These are phyloP conservation scores for Aspergillus carlsbadensis DNA, from an alignment of 495 filamentous ascomycete species.

Conservation along the genomic window DNA sequence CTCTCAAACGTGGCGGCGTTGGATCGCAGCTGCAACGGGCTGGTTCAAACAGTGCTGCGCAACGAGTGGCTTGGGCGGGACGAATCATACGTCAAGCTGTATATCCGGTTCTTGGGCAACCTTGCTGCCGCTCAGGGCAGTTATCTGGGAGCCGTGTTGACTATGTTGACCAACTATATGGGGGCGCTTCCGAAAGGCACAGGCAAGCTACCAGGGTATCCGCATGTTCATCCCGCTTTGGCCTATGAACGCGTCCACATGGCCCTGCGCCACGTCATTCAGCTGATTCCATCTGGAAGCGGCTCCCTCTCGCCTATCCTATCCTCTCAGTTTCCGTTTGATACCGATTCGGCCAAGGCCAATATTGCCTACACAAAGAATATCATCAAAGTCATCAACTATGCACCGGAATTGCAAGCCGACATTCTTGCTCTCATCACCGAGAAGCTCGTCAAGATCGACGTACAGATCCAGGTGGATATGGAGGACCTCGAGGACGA, in stretches of 20 bases:
- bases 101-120: slow-evolving; percentile 75
- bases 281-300: slow-evolving; percentile 75
- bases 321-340: slow-evolving; percentile 66
- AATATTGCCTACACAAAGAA: slow-evolving; percentile 80
- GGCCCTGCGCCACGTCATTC: slow-evolving; percentile 70
- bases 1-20: slow-evolving; percentile 70
- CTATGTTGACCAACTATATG: slow-evolving; percentile 79
- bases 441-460: slow-evolving; percentile 82
- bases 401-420: slow-evolving; percentile 75
- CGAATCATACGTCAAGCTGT: slow-evolving; percentile 74
- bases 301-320: slow-evolving; percentile 65
- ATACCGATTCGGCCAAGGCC: slow-evolving; percentile 66
- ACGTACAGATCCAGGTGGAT: slow-evolving; percentile 91
- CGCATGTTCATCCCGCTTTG: slow-evolving; percentile 54
- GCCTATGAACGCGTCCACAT: slow-evolving; percentile 71
- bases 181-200: slow-evolving; percentile 50
- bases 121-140: slow-evolving; percentile 75
- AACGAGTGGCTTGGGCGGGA: slow-evolving; percentile 85
- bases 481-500: slow-evolving; percentile 82
- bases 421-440: slow-evolving; percentile 83
- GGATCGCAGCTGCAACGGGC: slow-evolving; percentile 66
- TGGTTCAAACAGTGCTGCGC: slow-evolving; percentile 70
- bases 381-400: slow-evolving; percentile 68
- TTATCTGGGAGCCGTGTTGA: slow-evolving; percentile 62
- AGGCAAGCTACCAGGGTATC: slow-evolving; percentile 59